Evolutionary conservation across 345 rosid species (phyloP).

Genomic region (Arabidopsis thaliana): TAIR10.1 NC_003075.7:9897001-9897500

Average conservation of each 20-base stretch:
- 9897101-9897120: background rate
- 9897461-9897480: slow-evolving; percentile 51
- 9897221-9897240: background rate
- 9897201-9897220: background rate
- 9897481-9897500: slow-evolving; percentile 50
- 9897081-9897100: too few relatives aligned
- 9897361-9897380: slow-evolving; percentile 43
- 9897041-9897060: too few relatives aligned
- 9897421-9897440: slow-evolving; percentile 29
- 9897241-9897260: background rate
- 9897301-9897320: slow-evolving; percentile 5
- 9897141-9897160: background rate
- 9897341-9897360: slow-evolving; percentile 19
- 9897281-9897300: background rate
- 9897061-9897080: too few relatives aligned
- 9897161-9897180: background rate
- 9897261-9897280: background rate
- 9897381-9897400: slow-evolving; percentile 42
- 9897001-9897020: background rate
- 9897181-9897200: background rate
- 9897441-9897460: slow-evolving; percentile 40
- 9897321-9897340: slow-evolving; percentile 15
- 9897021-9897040: too few relatives aligned
- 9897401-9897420: slow-evolving; percentile 37
- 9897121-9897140: background rate